These are phyloP conservation scores for Cryphonectria japonica DNA, from an alignment of 2,329 filamentous ascomycete genomes.

Conservation along the genomic window DNA sequence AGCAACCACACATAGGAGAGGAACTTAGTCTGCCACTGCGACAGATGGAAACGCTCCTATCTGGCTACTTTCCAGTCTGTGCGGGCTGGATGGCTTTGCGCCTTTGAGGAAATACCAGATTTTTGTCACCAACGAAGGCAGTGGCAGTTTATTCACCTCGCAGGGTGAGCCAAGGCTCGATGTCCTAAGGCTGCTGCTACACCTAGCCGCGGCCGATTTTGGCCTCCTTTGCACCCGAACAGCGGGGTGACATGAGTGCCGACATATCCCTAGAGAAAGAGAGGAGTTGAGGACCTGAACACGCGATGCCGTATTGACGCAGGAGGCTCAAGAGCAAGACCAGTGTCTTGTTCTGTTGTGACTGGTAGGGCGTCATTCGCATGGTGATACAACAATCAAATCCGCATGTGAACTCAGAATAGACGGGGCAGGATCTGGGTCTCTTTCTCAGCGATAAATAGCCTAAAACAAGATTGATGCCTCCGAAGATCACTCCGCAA, in stretches of 20 bases:
- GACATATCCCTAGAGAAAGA: background rate
- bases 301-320: background rate
- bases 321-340: background rate
- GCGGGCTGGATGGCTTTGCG: background rate
- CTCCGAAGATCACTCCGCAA: background rate
- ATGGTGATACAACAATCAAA: background rate
- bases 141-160: background rate
- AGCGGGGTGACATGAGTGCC: background rate
- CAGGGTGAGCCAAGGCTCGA: slow-evolving; percentile 12
- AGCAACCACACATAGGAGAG: background rate
- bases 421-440: background rate
- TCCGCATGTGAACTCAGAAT: background rate
- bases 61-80: background rate
- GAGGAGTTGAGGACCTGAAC: background rate
- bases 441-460: background rate
- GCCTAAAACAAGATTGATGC: background rate
- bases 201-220: background rate
- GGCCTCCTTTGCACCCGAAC: background rate
- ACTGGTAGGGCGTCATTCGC: background rate
- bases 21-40: background rate
- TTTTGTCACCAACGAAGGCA: background rate
- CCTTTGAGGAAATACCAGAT: background rate
- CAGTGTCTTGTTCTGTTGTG: background rate
- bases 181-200: slow-evolving; percentile 14
- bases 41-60: background rate